Conservation (phyloP, 2,329 filamentous ascomycete species). For the Aureobasidium lini region DNA sequence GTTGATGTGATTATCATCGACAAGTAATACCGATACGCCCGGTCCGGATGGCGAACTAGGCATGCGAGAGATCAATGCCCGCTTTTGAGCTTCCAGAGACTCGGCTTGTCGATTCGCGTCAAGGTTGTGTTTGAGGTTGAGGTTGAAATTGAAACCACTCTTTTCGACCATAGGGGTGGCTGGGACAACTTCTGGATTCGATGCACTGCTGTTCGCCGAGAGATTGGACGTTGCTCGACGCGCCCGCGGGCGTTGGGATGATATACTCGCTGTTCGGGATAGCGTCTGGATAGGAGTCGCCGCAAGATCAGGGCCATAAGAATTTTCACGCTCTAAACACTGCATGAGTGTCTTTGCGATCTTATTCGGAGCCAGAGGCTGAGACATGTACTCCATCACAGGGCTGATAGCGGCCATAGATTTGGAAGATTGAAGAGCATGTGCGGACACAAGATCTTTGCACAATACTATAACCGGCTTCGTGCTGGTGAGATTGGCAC, state of each 20-base stretch:
- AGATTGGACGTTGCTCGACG: background rate
- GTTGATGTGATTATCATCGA: conserved; percentile 29
- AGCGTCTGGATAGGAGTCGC: background rate
- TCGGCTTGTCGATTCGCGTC: background rate
- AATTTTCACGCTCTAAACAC: conserved; percentile 17
- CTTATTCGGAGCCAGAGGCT: conserved; percentile 10
- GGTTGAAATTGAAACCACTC: background rate
- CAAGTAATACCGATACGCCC: conserved; percentile 21
- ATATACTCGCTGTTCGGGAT: background rate
- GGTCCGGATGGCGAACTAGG: background rate
- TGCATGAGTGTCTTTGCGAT: conserved; percentile 15
- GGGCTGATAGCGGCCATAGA: background rate
- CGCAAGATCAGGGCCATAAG: background rate
- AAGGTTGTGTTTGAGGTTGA: background rate
- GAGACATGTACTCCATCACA: conserved; percentile 4
- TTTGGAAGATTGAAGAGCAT: background rate
- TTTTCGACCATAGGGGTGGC: background rate
- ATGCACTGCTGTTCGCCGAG: background rate
- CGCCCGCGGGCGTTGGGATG: background rate
- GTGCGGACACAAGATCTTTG: conserved; percentile 5
- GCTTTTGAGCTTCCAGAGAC: background rate
- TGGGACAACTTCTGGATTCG: background rate
- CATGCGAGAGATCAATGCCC: background rate
- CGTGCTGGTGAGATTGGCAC: background rate
- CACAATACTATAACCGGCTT: conserved; percentile 5